phyloP scores from a whole-genome alignment of 805 yeast genomes.

The Wickerhamiella spandovensis region DNA sequence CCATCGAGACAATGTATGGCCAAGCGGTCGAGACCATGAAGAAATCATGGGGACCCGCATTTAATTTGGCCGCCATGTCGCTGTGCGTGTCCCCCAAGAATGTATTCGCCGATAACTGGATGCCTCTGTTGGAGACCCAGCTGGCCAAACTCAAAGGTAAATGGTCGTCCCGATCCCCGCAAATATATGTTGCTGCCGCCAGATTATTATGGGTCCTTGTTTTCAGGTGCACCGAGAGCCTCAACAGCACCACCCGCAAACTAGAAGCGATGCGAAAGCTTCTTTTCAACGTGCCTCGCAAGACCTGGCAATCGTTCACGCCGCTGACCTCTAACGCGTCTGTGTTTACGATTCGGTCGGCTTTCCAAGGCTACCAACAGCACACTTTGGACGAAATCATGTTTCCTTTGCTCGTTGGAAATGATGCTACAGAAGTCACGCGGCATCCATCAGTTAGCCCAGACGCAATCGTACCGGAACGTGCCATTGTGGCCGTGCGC shows the following conservation, averaged over 20 bases:
- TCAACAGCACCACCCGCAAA: conserved; percentile 74
- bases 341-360: conserved; percentile 59
- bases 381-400: conserved; percentile 68
- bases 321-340: conserved; percentile 47
- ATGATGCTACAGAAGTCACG: conserved; percentile 14
- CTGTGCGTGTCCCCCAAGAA: conserved; percentile 72
- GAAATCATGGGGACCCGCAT: conserved; percentile 52
- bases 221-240: conserved; percentile 73
- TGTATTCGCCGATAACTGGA: conserved; percentile 62
- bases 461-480: conserved; percentile 59
- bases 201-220: conserved; percentile 82
- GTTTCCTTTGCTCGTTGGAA: conserved; percentile 42
- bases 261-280: conserved; percentile 50
- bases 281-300: conserved; percentile 43
- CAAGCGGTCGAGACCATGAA: conserved; percentile 34
- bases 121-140: conserved; percentile 47
- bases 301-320: conserved; percentile 66
- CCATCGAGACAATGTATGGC: conserved; percentile 48
- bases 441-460: conserved; percentile 26
- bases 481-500: conserved; percentile 51
- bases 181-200: conserved; percentile 50
- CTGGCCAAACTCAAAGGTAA: conserved; percentile 55
- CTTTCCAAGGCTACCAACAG: conserved; percentile 68
- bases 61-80: conserved; percentile 56
- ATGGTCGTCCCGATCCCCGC: conserved; percentile 29